Evolutionary conservation across 495 filamentous ascomycete genomes (phyloP).

Genomic region (Aspergillus asperescens): DNA sequence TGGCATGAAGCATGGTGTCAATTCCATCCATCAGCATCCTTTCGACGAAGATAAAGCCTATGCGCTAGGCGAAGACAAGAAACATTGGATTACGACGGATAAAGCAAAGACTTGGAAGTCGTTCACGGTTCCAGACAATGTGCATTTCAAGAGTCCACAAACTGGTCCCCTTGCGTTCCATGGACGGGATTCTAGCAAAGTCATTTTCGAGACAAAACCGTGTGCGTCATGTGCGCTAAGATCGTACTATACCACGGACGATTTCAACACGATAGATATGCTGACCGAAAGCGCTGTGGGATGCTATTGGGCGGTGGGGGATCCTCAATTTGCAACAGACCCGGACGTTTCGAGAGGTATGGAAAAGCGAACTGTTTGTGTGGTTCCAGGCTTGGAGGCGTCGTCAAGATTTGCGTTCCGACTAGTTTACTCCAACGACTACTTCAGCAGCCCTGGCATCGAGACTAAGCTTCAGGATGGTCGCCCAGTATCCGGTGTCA

Average conservation of each 20-base stretch:
- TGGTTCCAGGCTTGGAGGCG: slow-evolving; percentile 62
- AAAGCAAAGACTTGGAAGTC: slow-evolving; percentile 71
- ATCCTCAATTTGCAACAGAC: slow-evolving; percentile 64
- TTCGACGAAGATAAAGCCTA: slow-evolving; percentile 75
- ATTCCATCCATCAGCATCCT: slow-evolving; percentile 63
- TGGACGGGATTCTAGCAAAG: slow-evolving; percentile 70
- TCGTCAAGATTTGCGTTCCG: slow-evolving; percentile 60
- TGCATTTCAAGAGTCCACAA: slow-evolving; percentile 31
- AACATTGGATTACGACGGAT: slow-evolving; percentile 77
- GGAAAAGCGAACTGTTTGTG: slow-evolving; percentile 70
- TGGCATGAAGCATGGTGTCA: slow-evolving; percentile 48
- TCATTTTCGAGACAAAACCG: slow-evolving; percentile 70
- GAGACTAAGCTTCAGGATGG: slow-evolving; percentile 73
- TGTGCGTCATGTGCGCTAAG: slow-evolving; percentile 48
- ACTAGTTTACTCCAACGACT: slow-evolving; percentile 73
- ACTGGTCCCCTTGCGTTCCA: slow-evolving; percentile 62
- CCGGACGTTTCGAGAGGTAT: slow-evolving; percentile 47
- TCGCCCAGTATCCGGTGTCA: slow-evolving; percentile 65
- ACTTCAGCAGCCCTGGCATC: slow-evolving; percentile 54
- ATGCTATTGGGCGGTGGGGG: slow-evolving; percentile 79
- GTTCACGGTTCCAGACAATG: slow-evolving; percentile 55
- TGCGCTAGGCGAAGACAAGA: slow-evolving; percentile 55
- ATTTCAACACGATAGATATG: slow-evolving; percentile 61
- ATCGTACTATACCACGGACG: slow-evolving; percentile 76
- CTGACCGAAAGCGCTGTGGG: slow-evolving; percentile 60